A percentile compares a stretch with the other conserved stretches of the same genome.
These are phyloP conservation scores for Linanthus parryae DNA, from an alignment of 148 eudicot species.

Conservation along the genomic window DNA sequence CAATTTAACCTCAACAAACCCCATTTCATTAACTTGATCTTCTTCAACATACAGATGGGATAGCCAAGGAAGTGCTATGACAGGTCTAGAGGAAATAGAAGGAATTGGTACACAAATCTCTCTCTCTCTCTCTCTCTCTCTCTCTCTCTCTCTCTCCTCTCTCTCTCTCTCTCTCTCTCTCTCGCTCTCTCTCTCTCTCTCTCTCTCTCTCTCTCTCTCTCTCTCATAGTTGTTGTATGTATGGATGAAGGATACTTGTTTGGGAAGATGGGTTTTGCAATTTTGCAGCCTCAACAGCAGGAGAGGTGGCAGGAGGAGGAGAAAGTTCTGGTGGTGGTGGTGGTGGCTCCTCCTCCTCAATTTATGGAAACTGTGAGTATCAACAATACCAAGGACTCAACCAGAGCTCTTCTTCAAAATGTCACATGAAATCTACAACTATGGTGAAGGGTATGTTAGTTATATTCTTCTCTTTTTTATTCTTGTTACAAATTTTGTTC, in stretches of 20 bases:
- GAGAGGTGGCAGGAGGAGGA: constrained; percentile 43
- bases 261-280: constrained; percentile 99
- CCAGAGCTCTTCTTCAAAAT: constrained; percentile 98
- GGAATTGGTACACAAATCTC: constrained; percentile 59
- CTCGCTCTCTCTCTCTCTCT: background rate
- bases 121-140: background rate
- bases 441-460: constrained; percentile 83
- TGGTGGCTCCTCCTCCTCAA: constrained; percentile 30
- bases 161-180: constrained; percentile 3
- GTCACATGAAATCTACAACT: constrained; percentile 99
- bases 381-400: constrained; percentile 79
- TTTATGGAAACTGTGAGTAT: constrained; percentile 38
- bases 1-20: too few species aligned
- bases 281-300: constrained; percentile 63
- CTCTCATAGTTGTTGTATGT: too few species aligned
- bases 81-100: constrained; percentile 96
- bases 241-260: constrained; percentile 85
- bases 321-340: constrained; percentile 25
- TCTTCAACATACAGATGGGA: constrained; percentile 75
- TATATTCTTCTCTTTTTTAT: constrained; percentile 5
- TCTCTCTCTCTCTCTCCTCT: background rate
- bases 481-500: too few species aligned
- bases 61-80: constrained; percentile 93
- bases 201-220: constrained; percentile 10
- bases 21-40: background rate